These are phyloP conservation scores for Taiwanofungus camphoratus DNA, from an alignment of 1,284 basidiomycete species.

Conservation along the genomic window DNA sequence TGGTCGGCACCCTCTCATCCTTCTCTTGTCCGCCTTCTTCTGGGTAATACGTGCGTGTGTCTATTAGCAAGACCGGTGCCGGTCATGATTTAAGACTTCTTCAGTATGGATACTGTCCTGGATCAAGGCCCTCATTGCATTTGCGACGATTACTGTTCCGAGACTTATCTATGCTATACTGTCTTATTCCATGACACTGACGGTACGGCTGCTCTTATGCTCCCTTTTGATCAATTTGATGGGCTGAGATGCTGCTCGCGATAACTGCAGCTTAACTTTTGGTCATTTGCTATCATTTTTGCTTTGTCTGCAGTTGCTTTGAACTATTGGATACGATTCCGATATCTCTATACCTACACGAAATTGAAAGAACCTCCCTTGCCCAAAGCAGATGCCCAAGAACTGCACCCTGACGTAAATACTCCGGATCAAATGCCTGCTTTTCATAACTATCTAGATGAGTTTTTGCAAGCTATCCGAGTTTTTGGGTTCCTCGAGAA, in stretches of 20 bases:
- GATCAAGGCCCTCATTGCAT: constrained; percentile 63
- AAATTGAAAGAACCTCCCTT: constrained; percentile 84
- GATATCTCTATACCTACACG: constrained; percentile 72
- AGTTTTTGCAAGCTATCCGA: constrained; percentile 89
- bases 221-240: background rate
- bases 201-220: constrained; percentile 39
- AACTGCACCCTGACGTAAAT: constrained; percentile 86
- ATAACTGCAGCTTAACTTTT: constrained; percentile 89
- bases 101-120: constrained; percentile 79
- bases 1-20: constrained; percentile 59
- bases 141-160: constrained; percentile 78
- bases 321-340: constrained; percentile 83
- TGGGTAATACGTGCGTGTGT: constrained; percentile 74
- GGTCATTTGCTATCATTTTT: constrained; percentile 79
- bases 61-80: background rate
- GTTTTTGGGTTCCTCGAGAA: constrained; percentile 96
- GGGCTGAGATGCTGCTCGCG: background rate
- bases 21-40: constrained; percentile 77
- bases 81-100: background rate
- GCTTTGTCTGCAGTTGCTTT: constrained; percentile 57
- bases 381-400: constrained; percentile 70
- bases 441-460: constrained; percentile 93
- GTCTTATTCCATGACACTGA: constrained; percentile 86
- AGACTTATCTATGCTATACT: constrained; percentile 71
- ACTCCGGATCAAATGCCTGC: constrained; percentile 64